These are phyloP conservation scores for Parietichytrium sp. DNA, from an alignment of 108 stramenopile genomes.

Conservation along the genomic window DNA sequence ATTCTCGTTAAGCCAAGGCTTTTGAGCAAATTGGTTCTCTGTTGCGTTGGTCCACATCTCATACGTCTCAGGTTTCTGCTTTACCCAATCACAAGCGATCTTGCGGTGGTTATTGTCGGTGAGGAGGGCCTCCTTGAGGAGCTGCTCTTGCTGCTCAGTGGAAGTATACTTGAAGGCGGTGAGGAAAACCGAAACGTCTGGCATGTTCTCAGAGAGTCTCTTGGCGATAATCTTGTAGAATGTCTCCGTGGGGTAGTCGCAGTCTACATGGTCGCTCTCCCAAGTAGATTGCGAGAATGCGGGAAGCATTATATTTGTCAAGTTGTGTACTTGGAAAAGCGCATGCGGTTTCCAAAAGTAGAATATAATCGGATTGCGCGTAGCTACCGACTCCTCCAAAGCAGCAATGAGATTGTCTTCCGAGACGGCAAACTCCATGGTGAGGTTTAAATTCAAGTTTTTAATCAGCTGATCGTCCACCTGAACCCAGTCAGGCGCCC, in stretches of 20 bases:
- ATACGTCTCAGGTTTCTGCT: neutral
- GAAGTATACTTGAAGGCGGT: neutral
- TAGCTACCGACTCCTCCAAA: neutral
- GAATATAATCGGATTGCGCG: neutral
- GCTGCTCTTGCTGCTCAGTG: neutral
- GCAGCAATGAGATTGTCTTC: neutral
- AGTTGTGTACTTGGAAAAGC: neutral
- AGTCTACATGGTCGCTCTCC: neutral
- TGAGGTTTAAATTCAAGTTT: neutral
- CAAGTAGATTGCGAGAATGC: neutral
- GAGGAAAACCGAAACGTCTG: neutral
- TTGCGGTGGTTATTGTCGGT: neutral
- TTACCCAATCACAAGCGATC: neutral
- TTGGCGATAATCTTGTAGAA: neutral
- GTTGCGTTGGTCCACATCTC: neutral
- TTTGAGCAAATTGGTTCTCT: neutral
- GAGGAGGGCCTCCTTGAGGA: neutral
- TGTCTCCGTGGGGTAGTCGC: neutral
- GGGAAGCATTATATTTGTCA: neutral
- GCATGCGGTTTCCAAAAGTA: conserved; percentile 12
- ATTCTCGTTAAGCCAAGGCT: neutral
- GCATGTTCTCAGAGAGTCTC: neutral
- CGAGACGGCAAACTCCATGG: neutral
- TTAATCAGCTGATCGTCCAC: neutral
- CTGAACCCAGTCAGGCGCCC: neutral